Percentiles rank a stretch among this genome's conserved stretches.
These are phyloP conservation scores for Ceratocystis lukuohia DNA, from an alignment of 2,329 filamentous ascomycete species.

Conservation along the genomic window DNA sequence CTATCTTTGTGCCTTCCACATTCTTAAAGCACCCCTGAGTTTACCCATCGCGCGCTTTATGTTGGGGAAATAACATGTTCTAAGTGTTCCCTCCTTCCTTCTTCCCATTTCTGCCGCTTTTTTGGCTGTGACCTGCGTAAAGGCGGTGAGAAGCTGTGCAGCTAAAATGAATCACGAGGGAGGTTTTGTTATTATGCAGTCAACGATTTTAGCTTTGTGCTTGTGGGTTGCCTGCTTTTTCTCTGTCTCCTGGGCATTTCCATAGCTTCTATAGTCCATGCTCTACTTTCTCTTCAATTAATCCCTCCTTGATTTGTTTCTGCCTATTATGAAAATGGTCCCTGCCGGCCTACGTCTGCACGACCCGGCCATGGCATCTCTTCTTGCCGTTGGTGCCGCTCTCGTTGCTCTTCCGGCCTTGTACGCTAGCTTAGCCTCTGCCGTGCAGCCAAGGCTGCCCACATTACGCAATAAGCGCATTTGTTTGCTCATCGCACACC, in stretches of 20 bases:
- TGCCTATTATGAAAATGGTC: constrained; percentile 14
- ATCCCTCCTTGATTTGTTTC: background rate
- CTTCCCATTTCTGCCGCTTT: background rate
- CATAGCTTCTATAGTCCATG: background rate
- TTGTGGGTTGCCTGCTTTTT: background rate
- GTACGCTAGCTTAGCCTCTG: constrained; percentile 39
- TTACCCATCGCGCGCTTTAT: background rate
- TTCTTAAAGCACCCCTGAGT: background rate
- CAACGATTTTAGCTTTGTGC: background rate
- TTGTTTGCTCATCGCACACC: constrained; percentile 86
- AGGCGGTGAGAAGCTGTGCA: background rate
- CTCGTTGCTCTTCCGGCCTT: constrained; percentile 35
- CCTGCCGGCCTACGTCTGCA: constrained; percentile 11
- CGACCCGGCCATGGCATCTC: constrained; percentile 10
- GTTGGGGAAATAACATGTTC: background rate
- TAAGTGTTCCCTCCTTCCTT: background rate
- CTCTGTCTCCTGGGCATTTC: background rate
- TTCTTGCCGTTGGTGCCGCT: constrained; percentile 25
- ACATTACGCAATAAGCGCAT: constrained; percentile 70
- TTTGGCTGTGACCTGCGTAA: background rate
- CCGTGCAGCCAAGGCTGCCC: constrained; percentile 44
- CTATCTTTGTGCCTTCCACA: background rate
- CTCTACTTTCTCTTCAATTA: background rate
- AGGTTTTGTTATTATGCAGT: background rate
- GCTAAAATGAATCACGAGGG: background rate